phyloP scores from a whole-genome alignment of 352 stramenopile species.

The Elongisporangium senticosum region DNA sequence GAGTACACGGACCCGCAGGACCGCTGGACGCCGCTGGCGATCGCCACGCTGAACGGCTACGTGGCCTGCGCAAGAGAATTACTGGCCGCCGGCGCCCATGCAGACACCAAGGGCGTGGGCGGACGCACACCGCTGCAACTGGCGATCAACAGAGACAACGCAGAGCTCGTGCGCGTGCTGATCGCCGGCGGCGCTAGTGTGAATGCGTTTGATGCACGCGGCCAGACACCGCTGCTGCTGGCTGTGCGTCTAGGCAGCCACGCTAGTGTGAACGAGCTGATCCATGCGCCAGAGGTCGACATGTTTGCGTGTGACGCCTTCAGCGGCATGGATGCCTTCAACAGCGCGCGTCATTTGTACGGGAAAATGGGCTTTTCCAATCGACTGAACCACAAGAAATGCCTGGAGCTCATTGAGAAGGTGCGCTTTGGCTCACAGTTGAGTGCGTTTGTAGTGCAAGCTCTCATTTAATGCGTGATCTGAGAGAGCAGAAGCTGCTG shows the following conservation, averaged over 20 bases:
- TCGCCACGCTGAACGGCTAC: not conserved
- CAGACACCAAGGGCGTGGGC: slow-evolving; percentile 5
- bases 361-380: not conserved
- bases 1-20: not conserved
- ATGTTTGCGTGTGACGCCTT: not conserved
- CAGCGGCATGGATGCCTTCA: not conserved
- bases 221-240: slow-evolving; percentile 52
- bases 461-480: too few relatives aligned
- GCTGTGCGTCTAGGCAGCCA: slow-evolving; percentile 10
- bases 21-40: not conserved
- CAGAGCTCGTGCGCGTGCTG: slow-evolving; percentile 39
- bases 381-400: not conserved
- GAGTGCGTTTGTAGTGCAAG: too few relatives aligned
- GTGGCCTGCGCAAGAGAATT: not conserved
- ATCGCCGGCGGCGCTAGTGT: slow-evolving; percentile 38
- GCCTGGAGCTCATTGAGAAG: not conserved
- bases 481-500: not conserved
- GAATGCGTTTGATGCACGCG: slow-evolving; percentile 48
- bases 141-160: slow-evolving; percentile 49
- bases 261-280: not conserved
- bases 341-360: not conserved
- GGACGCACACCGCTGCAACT: slow-evolving; percentile 55
- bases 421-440: not conserved
- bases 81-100: not conserved
- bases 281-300: not conserved